Conservation (phyloP, 306 rosid genomes). For the Cyamopsis tetragonoloba region DNA sequence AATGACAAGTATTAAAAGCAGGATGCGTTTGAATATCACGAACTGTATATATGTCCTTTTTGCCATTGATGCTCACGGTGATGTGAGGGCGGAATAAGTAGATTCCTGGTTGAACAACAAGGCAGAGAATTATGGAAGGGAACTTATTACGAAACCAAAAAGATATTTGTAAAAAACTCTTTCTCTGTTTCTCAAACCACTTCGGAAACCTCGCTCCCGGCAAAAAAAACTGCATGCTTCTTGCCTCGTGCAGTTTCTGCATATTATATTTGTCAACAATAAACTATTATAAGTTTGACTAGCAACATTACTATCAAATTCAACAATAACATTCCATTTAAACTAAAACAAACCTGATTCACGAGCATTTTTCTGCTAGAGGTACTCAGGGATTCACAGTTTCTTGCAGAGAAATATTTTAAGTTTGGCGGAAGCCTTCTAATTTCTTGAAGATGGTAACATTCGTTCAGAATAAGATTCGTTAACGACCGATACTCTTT, state of each 20-base stretch:
- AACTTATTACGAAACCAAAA: no score
- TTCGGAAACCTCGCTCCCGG: constrained; percentile 2
- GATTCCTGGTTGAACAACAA: no score
- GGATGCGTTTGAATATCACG: no score
- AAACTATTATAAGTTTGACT: background rate
- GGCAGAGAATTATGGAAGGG: no score
- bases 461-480: background rate
- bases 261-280: no score
- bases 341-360: background rate
- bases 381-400: constrained; percentile 4
- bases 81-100: no score
- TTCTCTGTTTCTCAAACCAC: no score
- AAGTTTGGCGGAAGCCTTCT: background rate
- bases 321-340: background rate
- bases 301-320: background rate
- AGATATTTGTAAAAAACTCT: no score
- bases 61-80: no score
- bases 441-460: background rate
- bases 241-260: background rate
- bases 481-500: background rate
- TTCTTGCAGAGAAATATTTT: background rate
- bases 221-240: background rate
- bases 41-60: no score
- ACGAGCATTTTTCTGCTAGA: background rate
- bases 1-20: no score